Percentiles rank a stretch among this genome's conserved stretches.
Evolutionary conservation across 768 basidiomycete species (phyloP).

Genomic region (Saitozyma sp.): DNA sequence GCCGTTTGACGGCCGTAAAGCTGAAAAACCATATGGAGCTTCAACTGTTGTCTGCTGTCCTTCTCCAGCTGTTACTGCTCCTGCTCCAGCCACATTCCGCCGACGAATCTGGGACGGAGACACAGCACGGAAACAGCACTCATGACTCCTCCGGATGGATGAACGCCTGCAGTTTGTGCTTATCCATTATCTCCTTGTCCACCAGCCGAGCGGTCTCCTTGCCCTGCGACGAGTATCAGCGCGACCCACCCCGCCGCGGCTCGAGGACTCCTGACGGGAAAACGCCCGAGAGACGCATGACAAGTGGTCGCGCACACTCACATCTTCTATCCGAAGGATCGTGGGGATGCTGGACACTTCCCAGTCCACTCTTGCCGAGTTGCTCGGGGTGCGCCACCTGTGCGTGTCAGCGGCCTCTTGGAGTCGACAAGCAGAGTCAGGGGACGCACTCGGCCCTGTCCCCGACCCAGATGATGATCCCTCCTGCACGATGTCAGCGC

Average conservation of each 20-base stretch:
- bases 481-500: conserved; percentile 24
- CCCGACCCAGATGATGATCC: conserved; percentile 47
- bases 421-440: not conserved
- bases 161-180: conserved; percentile 13
- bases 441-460: conserved; percentile 32
- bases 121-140: no score
- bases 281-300: not conserved
- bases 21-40: no score
- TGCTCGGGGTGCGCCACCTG: conserved; percentile 45
- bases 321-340: conserved; percentile 37
- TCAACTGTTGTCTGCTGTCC: no score
- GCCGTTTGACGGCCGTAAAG: no score
- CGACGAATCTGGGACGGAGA: no score
- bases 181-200: conserved; percentile 74
- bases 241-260: not conserved
- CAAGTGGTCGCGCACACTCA: not conserved
- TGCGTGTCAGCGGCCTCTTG: not conserved
- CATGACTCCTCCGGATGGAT: conserved; percentile 8
- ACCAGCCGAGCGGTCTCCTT: conserved; percentile 57
- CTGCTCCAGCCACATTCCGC: no score
- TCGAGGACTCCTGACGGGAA: no score
- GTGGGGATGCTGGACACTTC: conserved; percentile 46
- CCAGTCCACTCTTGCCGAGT: conserved; percentile 41
- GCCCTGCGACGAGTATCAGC: conserved; percentile 28
- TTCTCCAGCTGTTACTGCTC: no score